These are phyloP conservation scores for Miscanthus sacchariflorus DNA, from an alignment of 202 grass and related monocot species.

Conservation along the genomic window DNA sequence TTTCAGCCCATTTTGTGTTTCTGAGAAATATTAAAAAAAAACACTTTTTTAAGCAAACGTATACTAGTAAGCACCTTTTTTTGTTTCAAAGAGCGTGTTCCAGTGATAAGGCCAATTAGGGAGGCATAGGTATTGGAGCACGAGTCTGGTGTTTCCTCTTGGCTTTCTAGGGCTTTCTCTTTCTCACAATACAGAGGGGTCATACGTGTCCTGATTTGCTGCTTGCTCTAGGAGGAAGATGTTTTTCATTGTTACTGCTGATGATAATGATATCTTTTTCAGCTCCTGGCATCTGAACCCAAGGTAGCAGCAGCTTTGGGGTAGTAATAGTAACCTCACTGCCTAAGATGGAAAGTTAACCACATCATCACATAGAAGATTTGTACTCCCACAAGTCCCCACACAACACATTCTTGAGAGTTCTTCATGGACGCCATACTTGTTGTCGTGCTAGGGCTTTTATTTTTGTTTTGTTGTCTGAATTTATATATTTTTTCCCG, in stretches of 20 bases:
- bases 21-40: neutral
- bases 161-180: slow-evolving; percentile 32
- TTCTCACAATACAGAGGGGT: neutral
- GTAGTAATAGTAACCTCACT: slow-evolving; percentile 1
- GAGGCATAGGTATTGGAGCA: slow-evolving; percentile 46
- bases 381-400: neutral
- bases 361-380: slow-evolving; percentile 15
- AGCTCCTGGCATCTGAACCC: neutral
- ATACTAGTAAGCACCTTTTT: neutral
- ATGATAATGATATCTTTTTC: neutral
- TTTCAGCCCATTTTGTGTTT: slow-evolving; percentile 27
- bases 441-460: neutral
- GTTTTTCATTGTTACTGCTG: neutral
- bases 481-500: neutral
- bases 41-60: neutral
- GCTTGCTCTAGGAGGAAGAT: slow-evolving; percentile 10
- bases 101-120: neutral
- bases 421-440: neutral
- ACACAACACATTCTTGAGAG: slow-evolving; percentile 10
- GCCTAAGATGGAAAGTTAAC: slow-evolving; percentile 31
- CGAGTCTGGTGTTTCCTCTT: slow-evolving; percentile 50
- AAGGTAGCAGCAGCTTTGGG: neutral
- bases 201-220: slow-evolving; percentile 47
- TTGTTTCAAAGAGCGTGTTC: neutral
- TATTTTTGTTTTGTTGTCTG: neutral